Conservation (phyloP, 108 stramenopile species). For the Cyclotella kingstonii region DNA sequence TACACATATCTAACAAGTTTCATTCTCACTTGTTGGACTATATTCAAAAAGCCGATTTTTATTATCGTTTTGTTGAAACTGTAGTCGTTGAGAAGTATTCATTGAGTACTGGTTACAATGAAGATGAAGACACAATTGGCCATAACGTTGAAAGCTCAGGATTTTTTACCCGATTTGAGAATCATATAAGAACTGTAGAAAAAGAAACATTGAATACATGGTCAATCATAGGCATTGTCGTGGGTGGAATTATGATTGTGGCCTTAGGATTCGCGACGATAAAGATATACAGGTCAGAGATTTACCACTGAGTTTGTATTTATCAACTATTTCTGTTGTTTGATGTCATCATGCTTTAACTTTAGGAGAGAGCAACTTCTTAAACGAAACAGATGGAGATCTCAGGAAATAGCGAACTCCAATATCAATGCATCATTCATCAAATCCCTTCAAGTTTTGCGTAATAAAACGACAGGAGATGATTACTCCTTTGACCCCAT, state of each 20-base stretch:
- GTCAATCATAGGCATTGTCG: constrained; percentile 32
- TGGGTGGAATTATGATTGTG: constrained; percentile 22
- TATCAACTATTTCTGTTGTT: background rate
- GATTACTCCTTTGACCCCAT: constrained; percentile 40
- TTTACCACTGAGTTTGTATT: background rate
- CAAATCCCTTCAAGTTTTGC: constrained; percentile 17
- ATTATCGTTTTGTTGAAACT: constrained; percentile 23
- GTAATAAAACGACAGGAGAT: constrained; percentile 13
- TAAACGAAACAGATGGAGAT: constrained; percentile 23
- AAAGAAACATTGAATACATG: constrained; percentile 7
- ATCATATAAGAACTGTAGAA: background rate
- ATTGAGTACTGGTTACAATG: background rate
- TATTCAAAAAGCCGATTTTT: constrained; percentile 23
- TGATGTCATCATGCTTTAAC: background rate
- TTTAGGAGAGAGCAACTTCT: constrained; percentile 30
- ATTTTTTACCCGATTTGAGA: background rate
- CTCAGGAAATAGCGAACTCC: constrained; percentile 23
- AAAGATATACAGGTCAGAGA: constrained; percentile 25
- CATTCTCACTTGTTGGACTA: constrained; percentile 26
- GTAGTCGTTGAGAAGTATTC: constrained; percentile 13
- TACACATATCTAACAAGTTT: constrained; percentile 39
- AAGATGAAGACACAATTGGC: background rate
- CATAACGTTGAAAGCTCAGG: background rate
- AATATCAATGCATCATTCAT: background rate
- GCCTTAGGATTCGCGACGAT: constrained; percentile 15